These are phyloP conservation scores for Phytophthora idaei DNA, from an alignment of 352 stramenopile genomes.

Conservation along the genomic window DNA sequence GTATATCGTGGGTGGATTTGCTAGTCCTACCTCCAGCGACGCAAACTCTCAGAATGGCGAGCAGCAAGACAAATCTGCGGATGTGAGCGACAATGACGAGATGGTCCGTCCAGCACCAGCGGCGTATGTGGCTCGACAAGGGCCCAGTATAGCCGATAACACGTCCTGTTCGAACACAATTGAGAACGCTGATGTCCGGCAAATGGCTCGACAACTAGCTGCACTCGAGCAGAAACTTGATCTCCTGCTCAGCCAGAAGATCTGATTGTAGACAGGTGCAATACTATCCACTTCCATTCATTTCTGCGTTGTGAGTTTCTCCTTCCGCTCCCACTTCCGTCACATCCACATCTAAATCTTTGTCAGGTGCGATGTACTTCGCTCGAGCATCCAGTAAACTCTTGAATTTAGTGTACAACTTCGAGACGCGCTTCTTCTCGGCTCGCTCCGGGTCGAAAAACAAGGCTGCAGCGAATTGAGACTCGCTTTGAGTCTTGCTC, in stretches of 20 bases:
- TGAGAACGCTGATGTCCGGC: conserved; percentile 5
- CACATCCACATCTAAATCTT: background rate
- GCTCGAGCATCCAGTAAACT: conserved; percentile 55
- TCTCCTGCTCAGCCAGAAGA: conserved; percentile 20
- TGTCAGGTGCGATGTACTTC: conserved; percentile 41
- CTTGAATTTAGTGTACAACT: conserved; percentile 68
- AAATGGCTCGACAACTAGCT: conserved; percentile 21
- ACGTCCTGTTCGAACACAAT: background rate
- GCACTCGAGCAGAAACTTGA: conserved; percentile 32
- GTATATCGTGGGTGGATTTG: conserved; percentile 25
- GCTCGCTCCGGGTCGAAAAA: conserved; percentile 56
- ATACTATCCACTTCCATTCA: no score
- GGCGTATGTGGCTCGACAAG: background rate
- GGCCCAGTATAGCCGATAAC: conserved; percentile 5
- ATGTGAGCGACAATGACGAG: background rate
- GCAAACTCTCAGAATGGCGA: background rate
- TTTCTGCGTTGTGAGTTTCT: background rate
- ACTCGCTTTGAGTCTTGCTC: conserved; percentile 4
- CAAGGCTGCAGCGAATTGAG: conserved; percentile 19
- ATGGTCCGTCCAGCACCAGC: conserved; percentile 1
- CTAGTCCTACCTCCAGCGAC: background rate
- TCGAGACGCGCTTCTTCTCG: conserved; percentile 63
- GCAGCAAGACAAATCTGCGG: background rate
- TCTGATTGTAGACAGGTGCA: background rate
- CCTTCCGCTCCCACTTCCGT: background rate